Evolutionary conservation across 2,329 filamentous ascomycete genomes (phyloP).

Genomic region (Paracamarosporium sp.): DNA sequence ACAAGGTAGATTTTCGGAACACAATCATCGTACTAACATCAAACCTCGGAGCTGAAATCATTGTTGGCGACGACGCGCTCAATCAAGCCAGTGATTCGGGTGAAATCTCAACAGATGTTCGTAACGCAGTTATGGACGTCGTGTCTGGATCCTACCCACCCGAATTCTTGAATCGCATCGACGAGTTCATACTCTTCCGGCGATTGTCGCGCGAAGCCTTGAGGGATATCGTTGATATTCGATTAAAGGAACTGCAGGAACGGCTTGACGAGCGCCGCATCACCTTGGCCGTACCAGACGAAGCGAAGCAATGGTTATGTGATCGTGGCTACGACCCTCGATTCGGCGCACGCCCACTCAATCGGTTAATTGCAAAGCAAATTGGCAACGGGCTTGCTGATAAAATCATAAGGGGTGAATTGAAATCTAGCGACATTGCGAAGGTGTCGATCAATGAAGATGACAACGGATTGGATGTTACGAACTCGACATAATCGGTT

Average conservation of each 20-base stretch:
- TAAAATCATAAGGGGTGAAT: slow-evolving; percentile 84
- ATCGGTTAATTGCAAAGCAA: slow-evolving; percentile 87
- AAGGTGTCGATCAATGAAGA: slow-evolving; percentile 71
- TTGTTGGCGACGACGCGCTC: slow-evolving; percentile 75
- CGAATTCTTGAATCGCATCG: slow-evolving; percentile 95
- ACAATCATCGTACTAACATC: slow-evolving; percentile 96
- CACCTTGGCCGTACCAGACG: slow-evolving; percentile 70
- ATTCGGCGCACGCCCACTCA: slow-evolving; percentile 89
- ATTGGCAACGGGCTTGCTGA: slow-evolving; percentile 90
- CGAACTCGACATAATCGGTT: slow-evolving; percentile 2
- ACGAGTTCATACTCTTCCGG: slow-evolving; percentile 97
- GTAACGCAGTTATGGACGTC: slow-evolving; percentile 85
- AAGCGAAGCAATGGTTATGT: slow-evolving; percentile 85
- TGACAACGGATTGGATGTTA: slow-evolving; percentile 33
- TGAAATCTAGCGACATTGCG: slow-evolving; percentile 78
- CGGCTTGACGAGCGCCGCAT: slow-evolving; percentile 88
- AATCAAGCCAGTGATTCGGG: slow-evolving; percentile 66
- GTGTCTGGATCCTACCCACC: slow-evolving; percentile 79
- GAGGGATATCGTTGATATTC: slow-evolving; percentile 91
- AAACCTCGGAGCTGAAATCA: slow-evolving; percentile 90
- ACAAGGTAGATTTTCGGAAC: slow-evolving; percentile 96
- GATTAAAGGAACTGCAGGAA: slow-evolving; percentile 81
- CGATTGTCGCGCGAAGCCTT: slow-evolving; percentile 79
- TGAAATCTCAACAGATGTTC: slow-evolving; percentile 75
- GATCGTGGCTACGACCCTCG: slow-evolving; percentile 89